A percentile compares a stretch with the other conserved stretches of the same genome.
Evolutionary conservation across 164 flowering plant genomes (phyloP).

Genomic region (Aristolochia contorta): DNA sequence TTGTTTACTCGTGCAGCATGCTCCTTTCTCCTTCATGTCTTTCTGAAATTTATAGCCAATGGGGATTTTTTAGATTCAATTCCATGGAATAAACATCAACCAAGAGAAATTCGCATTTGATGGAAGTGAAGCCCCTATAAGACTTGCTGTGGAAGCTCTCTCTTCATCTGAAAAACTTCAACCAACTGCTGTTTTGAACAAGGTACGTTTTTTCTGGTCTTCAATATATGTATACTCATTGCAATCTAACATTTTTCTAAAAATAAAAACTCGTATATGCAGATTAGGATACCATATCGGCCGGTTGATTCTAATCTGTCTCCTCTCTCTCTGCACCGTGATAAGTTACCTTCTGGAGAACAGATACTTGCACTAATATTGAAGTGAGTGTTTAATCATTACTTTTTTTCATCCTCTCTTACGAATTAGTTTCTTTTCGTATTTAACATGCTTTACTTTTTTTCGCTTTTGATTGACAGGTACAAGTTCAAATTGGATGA

Average conservation of each 20-base stretch:
- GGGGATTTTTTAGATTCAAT: constrained; percentile 38
- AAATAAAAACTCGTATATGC: constrained; percentile 12
- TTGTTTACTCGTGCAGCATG: too few relatives aligned
- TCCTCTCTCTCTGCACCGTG: constrained; percentile 62
- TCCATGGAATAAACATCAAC: constrained; percentile 75
- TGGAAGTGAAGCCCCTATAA: constrained; percentile 92
- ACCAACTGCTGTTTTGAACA: constrained; percentile 68
- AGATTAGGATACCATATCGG: constrained; percentile 71
- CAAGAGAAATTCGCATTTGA: constrained; percentile 65
- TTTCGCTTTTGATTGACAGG: constrained; percentile 31
- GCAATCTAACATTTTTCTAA: too few relatives aligned
- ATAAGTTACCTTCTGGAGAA: constrained; percentile 81
- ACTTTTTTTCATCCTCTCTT: constrained; percentile 3
- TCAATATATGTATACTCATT: neutral
- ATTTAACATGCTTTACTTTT: neutral
- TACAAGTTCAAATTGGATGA: constrained; percentile 94
- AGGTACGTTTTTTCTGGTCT: constrained; percentile 30
- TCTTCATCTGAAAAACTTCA: constrained; percentile 70
- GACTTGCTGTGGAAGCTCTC: constrained; percentile 63
- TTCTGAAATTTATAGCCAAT: too few relatives aligned
- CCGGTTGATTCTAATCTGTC: constrained; percentile 60
- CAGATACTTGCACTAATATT: constrained; percentile 73
- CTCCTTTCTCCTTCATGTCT: too few relatives aligned
- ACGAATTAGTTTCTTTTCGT: neutral
- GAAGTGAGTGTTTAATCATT: constrained; percentile 34